Conservation (phyloP, 2,329 filamentous ascomycete genomes). For the Thermothelomyces thermophilus region DNA sequence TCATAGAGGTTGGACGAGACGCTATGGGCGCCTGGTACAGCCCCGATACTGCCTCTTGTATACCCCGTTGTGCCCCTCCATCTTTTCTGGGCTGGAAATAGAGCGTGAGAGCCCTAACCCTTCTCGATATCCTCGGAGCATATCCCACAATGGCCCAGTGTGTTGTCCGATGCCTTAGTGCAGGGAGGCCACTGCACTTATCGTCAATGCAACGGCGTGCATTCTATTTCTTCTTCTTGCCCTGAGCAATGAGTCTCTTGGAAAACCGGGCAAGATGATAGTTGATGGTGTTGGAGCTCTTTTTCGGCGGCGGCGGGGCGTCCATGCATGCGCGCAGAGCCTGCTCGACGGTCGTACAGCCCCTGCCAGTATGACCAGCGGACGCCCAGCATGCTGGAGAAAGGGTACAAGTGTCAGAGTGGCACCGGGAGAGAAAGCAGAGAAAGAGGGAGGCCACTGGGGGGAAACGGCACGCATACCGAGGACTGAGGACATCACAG, state of each 20-base stretch:
- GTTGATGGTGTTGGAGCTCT: constrained; percentile 73
- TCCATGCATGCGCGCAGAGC: constrained; percentile 72
- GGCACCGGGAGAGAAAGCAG: not conserved
- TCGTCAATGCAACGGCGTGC: not conserved
- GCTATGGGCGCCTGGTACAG: too few species aligned
- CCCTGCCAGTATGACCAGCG: constrained; percentile 58
- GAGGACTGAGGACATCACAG: constrained; percentile 52
- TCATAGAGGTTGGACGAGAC: too few species aligned
- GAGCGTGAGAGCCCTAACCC: too few species aligned
- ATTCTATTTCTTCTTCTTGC: constrained; percentile 28
- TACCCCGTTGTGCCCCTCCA: too few species aligned
- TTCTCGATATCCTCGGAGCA: not conserved
- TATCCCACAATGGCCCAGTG: not conserved
- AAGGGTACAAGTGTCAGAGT: not conserved
- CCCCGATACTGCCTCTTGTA: too few species aligned
- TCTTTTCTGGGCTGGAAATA: too few species aligned
- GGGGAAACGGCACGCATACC: constrained; percentile 34
- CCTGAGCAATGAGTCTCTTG: constrained; percentile 56
- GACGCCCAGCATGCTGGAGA: constrained; percentile 74
- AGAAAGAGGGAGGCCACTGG: not conserved
- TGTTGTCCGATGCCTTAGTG: too few species aligned
- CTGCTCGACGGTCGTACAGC: constrained; percentile 53
- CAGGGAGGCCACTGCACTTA: not conserved
- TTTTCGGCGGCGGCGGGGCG: constrained; percentile 48
- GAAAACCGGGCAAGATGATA: constrained; percentile 79